A percentile compares a stretch with the other conserved stretches of the same genome.
phyloP scores from a whole-genome alignment of 1,139 yeast genomes.

The Protomyces inundatus region DNA sequence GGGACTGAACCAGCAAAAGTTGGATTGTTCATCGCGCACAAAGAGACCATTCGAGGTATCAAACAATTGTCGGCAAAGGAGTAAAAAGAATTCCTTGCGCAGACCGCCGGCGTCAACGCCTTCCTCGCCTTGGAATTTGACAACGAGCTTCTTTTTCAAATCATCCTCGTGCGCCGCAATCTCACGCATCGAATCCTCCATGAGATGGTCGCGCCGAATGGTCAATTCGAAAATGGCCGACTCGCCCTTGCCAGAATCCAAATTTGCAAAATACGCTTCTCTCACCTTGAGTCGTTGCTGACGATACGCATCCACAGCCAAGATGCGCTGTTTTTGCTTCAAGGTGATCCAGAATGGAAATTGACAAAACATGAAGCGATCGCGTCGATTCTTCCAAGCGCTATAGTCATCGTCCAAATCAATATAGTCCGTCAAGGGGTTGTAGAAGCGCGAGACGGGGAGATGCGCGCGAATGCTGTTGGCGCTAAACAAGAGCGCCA shows the following conservation, averaged over 20 bases:
- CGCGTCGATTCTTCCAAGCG: constrained; percentile 55
- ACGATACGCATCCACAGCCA: constrained; percentile 76
- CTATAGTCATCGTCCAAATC: constrained; percentile 76
- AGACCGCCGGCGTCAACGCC: constrained; percentile 95
- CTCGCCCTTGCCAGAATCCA: constrained; percentile 56
- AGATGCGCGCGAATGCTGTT: constrained; percentile 44
- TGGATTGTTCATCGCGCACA: constrained; percentile 60
- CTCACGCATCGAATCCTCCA: constrained; percentile 61
- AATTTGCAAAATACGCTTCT: constrained; percentile 74
- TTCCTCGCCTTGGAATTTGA: constrained; percentile 79
- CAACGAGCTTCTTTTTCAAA: constrained; percentile 65
- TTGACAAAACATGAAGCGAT: constrained; percentile 53
- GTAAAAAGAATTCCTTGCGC: constrained; percentile 83
- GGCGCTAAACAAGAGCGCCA: constrained; percentile 51
- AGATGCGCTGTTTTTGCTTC: constrained; percentile 71
- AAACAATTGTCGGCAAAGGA: constrained; percentile 65
- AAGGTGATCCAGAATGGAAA: constrained; percentile 77
- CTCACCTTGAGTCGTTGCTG: constrained; percentile 86
- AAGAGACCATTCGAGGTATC: constrained; percentile 52
- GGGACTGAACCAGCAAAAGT: constrained; percentile 65
- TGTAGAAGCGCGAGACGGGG: constrained; percentile 61
- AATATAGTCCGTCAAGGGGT: constrained; percentile 72
- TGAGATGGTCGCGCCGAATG: constrained; percentile 62
- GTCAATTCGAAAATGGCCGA: constrained; percentile 64
- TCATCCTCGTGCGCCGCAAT: constrained; percentile 57